Evolutionary conservation across 164 flowering plant species (phyloP).

Genomic region (Stephania cephalantha): DNA sequence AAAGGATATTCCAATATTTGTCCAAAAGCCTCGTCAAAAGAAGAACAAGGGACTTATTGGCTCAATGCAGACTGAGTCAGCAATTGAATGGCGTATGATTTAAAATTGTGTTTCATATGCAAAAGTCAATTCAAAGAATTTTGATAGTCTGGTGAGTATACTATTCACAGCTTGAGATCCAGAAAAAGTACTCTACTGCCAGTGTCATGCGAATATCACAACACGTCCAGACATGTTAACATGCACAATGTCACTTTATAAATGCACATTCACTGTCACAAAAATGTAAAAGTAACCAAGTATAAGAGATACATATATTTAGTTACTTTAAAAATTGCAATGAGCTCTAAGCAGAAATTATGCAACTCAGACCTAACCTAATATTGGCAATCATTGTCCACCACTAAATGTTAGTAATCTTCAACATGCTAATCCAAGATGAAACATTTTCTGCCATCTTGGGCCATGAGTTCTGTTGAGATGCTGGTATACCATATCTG

Average conservation of each 20-base stretch:
- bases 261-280: too few species aligned
- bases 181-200: background rate
- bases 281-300: too few species aligned
- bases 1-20: background rate
- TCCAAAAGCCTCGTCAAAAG: background rate
- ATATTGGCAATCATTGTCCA: background rate
- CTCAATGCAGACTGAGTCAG: too few species aligned
- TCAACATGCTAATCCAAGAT: background rate
- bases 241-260: too few species aligned
- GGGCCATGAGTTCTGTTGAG: background rate
- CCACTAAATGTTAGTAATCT: background rate
- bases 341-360: too few species aligned
- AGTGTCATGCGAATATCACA: too few species aligned
- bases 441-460: background rate
- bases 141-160: background rate
- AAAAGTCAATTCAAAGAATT: background rate
- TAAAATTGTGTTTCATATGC: background rate
- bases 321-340: too few species aligned
- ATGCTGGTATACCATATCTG: too few species aligned
- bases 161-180: background rate
- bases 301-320: too few species aligned
- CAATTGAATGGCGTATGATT: background rate
- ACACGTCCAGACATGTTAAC: too few species aligned
- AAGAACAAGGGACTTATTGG: background rate
- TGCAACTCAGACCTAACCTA: too few species aligned